phyloP scores from a whole-genome alignment of 768 basidiomycete genomes.

The Xanthoconium stramineum region DNA sequence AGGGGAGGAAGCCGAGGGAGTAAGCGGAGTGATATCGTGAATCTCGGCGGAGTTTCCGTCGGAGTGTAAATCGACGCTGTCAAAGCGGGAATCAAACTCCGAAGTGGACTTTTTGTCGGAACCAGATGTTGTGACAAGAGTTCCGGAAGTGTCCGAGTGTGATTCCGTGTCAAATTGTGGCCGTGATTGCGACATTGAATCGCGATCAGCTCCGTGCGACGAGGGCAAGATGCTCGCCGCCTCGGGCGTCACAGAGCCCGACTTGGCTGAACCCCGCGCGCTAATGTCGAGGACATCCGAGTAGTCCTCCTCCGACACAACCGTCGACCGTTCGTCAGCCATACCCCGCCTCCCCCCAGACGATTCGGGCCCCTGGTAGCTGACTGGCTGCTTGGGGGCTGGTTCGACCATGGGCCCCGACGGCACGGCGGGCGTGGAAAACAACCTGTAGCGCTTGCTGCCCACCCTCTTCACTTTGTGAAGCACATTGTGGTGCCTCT shows the following conservation, averaged over 20 bases:
- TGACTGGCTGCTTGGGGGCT: background rate
- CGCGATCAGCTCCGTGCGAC: background rate
- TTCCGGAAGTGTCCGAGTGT: conserved; percentile 17
- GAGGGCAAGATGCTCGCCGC: background rate
- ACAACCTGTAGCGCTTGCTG: conserved; percentile 15
- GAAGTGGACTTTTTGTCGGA: conserved; percentile 5
- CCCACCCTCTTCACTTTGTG: conserved; percentile 6
- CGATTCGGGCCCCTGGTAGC: background rate
- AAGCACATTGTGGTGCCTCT: conserved; percentile 2
- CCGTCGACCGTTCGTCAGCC: background rate
- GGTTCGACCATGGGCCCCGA: background rate
- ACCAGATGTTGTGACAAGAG: conserved; percentile 13
- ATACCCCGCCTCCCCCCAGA: background rate
- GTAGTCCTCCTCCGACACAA: background rate
- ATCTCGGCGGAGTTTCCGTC: background rate
- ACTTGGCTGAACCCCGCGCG: background rate
- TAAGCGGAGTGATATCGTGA: background rate
- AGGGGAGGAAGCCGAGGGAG: background rate
- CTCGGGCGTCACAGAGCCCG: background rate
- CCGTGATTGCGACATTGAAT: conserved; percentile 4
- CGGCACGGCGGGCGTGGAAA: conserved; percentile 13
- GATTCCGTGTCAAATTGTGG: conserved; percentile 7
- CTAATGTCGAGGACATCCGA: conserved; percentile 25
- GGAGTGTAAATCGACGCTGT: conserved; percentile 8
- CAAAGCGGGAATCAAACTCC: conserved; percentile 8